A percentile compares a stretch with the other conserved stretches of the same genome.
Evolutionary conservation across 208 protist species (phyloP).

Genomic region (Strigomonas galati): DNA sequence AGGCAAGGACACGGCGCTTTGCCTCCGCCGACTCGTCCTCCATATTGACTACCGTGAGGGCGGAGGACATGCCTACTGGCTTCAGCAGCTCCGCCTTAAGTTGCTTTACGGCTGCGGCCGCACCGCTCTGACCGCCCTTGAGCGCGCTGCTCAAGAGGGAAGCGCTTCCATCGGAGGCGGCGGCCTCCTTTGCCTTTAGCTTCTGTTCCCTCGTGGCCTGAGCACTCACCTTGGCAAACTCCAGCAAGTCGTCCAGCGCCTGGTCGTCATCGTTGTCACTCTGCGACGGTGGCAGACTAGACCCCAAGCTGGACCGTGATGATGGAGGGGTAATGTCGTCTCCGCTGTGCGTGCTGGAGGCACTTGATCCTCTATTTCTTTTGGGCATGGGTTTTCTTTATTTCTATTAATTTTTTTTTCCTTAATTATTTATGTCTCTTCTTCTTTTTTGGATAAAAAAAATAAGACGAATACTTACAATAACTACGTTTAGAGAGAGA

Average conservation of each 20-base stretch:
- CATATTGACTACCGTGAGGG: slow-evolving; percentile 68
- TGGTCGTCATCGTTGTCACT: slow-evolving; percentile 31
- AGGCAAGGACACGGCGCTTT: slow-evolving; percentile 28
- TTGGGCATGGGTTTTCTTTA: background rate
- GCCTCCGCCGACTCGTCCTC: slow-evolving; percentile 68
- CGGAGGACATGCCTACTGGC: slow-evolving; percentile 49
- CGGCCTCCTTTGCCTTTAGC: background rate
- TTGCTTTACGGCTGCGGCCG: slow-evolving; percentile 27
- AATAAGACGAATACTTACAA: slow-evolving; percentile 7
- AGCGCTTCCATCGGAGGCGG: background rate
- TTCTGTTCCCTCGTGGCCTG: slow-evolving; percentile 7
- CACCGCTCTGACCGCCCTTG: slow-evolving; percentile 11
- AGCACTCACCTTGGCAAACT: slow-evolving; percentile 44
- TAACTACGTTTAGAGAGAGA: background rate
- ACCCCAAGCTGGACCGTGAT: background rate
- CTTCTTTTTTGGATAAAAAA: slow-evolving; percentile 12
- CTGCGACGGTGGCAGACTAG: background rate
- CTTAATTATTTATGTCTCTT: slow-evolving; percentile 16
- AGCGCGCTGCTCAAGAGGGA: slow-evolving; percentile 8
- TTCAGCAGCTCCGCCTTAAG: slow-evolving; percentile 49
- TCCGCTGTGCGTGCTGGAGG: slow-evolving; percentile 13
- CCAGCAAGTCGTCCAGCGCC: slow-evolving; percentile 34
- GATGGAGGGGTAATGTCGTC: slow-evolving; percentile 7
- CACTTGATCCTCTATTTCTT: slow-evolving; percentile 5
- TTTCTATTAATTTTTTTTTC: slow-evolving; percentile 14